Evolutionary conservation across 768 basidiomycete genomes (phyloP).

Genomic region (Russula foetens): DNA sequence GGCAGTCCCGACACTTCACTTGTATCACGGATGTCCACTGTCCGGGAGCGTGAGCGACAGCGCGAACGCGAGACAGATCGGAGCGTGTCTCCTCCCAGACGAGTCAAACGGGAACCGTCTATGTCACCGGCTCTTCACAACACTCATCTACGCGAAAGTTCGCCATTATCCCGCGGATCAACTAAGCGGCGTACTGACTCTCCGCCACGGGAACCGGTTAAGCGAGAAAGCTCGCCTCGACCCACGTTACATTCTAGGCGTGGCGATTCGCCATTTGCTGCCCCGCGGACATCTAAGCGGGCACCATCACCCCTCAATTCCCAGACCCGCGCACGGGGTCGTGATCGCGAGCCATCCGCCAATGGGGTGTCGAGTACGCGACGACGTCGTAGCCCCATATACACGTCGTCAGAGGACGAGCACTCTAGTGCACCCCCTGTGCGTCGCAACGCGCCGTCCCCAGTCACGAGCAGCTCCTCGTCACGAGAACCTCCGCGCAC

Average conservation of each 20-base stretch:
- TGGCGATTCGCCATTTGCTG: background rate
- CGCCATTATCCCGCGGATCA: constrained; percentile 7
- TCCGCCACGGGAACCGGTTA: background rate
- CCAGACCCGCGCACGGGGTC: constrained; percentile 12
- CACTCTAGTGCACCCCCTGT: constrained; percentile 6
- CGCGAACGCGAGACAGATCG: constrained; percentile 12
- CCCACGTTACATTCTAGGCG: constrained; percentile 11
- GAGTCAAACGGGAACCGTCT: constrained; percentile 20
- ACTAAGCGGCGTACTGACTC: constrained; percentile 13
- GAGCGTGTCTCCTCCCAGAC: constrained; percentile 5
- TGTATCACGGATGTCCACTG: background rate
- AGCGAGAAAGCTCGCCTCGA: constrained; percentile 17
- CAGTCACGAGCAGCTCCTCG: constrained; percentile 24
- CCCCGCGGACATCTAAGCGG: constrained; percentile 27
- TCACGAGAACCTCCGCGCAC: constrained; percentile 24
- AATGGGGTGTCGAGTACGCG: constrained; percentile 7
- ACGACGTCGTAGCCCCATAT: constrained; percentile 16
- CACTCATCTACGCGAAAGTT: constrained; percentile 9
- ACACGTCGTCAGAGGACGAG: constrained; percentile 20
- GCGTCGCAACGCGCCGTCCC: constrained; percentile 20
- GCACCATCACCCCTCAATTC: constrained; percentile 28
- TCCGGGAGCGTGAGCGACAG: constrained; percentile 15
- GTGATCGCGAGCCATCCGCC: constrained; percentile 13
- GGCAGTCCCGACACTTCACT: constrained; percentile 8
- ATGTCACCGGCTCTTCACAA: constrained; percentile 21